Conservation (phyloP, 2,329 filamentous ascomycete genomes). For the Daldinia eschscholtzii region DNA sequence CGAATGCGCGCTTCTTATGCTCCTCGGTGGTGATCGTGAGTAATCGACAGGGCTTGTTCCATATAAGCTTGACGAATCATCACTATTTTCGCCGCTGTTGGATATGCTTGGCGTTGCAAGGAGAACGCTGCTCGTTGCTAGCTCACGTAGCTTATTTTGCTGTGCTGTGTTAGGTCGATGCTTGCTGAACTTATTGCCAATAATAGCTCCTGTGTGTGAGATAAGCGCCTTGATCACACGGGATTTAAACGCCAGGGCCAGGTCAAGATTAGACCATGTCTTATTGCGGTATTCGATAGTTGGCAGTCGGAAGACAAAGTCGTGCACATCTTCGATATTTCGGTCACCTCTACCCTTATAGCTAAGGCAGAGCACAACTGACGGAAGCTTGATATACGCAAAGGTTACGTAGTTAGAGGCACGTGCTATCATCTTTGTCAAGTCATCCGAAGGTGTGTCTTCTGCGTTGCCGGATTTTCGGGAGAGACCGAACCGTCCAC, state of each 20-base stretch:
- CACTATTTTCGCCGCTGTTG: constrained; percentile 64
- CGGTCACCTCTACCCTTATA: constrained; percentile 97
- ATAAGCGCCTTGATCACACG: constrained; percentile 94
- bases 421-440: constrained; percentile 95
- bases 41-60: constrained; percentile 68
- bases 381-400: constrained; percentile 93
- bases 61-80: constrained; percentile 69
- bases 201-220: constrained; percentile 94
- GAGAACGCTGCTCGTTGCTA: constrained; percentile 82
- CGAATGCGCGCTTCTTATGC: constrained; percentile 63
- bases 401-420: constrained; percentile 98
- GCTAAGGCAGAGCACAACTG: constrained; percentile 92
- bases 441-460: constrained; percentile 82
- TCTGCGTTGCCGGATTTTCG: constrained; percentile 64
- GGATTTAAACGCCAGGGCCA: constrained; percentile 92
- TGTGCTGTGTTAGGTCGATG: constrained; percentile 86
- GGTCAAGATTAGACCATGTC: constrained; percentile 97
- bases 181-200: constrained; percentile 95
- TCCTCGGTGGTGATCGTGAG: constrained; percentile 69
- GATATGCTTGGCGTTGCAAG: constrained; percentile 60
- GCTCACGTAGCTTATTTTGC: constrained; percentile 81
- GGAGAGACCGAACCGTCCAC: constrained; percentile 68
- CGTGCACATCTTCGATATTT: constrained; percentile 96
- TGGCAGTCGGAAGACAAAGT: constrained; percentile 96
- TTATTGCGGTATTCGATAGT: constrained; percentile 98